Conservation (phyloP, 1,139 yeast species). For the Yamadazyma membranifaciens region DNA sequence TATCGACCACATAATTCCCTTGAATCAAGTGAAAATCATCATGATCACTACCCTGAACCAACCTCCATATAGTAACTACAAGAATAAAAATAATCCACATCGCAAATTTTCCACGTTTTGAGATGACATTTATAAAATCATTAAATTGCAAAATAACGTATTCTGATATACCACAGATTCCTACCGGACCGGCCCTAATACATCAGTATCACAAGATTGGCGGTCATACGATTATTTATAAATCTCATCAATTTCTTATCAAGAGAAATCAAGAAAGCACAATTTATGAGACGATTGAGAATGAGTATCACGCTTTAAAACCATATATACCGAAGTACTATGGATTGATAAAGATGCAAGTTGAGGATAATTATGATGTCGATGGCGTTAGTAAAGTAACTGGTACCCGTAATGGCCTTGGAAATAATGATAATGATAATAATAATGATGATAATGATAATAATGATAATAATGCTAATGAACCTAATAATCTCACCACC, state of each 20-base stretch:
- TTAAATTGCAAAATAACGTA: constrained; percentile 1
- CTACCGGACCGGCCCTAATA: constrained; percentile 54
- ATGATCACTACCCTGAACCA: not conserved
- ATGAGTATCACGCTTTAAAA: constrained; percentile 76
- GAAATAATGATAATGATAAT: not conserved
- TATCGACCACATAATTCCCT: no score
- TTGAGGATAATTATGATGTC: not conserved
- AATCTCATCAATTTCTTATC: constrained; percentile 94
- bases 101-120: constrained; percentile 7
- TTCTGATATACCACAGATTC: constrained; percentile 3
- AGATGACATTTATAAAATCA: constrained; percentile 6
- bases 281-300: constrained; percentile 78
- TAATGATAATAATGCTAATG: not conserved
- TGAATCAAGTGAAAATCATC: not conserved
- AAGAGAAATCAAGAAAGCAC: constrained; percentile 85
- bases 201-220: constrained; percentile 72
- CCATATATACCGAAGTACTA: constrained; percentile 89
- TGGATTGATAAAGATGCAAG: constrained; percentile 40
- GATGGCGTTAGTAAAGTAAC: constrained; percentile 23
- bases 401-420: not conserved
- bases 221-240: constrained; percentile 95
- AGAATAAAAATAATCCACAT: no score
- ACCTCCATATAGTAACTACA: not conserved
- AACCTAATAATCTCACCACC: no score
- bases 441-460: not conserved